Conservation (phyloP, 2,329 filamentous ascomycete genomes). For the Westerdykella sp. region DNA sequence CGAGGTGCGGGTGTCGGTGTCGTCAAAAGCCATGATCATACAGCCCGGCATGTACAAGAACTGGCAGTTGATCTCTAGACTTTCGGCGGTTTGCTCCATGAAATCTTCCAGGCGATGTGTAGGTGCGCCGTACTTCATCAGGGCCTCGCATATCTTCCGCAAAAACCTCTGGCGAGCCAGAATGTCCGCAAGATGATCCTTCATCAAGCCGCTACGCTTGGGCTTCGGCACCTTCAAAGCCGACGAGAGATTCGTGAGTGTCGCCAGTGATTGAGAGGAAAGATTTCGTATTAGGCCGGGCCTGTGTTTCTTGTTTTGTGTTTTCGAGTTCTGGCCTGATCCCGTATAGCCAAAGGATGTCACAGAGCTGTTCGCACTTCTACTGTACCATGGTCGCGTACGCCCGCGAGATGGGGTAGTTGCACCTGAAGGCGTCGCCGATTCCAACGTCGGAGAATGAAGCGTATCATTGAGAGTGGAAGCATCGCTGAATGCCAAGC, state of each 20-base stretch:
- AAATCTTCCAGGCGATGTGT: slow-evolving; percentile 90
- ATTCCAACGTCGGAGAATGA: slow-evolving; percentile 19
- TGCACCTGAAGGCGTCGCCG: slow-evolving; percentile 40
- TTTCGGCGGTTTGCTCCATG: slow-evolving; percentile 82
- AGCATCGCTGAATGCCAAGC: slow-evolving; percentile 23
- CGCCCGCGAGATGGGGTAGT: slow-evolving; percentile 34
- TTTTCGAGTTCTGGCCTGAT: slow-evolving; percentile 39
- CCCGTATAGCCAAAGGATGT: slow-evolving; percentile 39
- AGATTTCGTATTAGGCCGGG: slow-evolving; percentile 17
- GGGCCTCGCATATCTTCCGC: slow-evolving; percentile 71
- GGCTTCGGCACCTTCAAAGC: neutral
- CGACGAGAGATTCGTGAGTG: neutral
- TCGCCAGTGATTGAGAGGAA: slow-evolving; percentile 23
- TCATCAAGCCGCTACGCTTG: slow-evolving; percentile 45
- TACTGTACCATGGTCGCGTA: slow-evolving; percentile 34
- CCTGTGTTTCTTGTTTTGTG: slow-evolving; percentile 35
- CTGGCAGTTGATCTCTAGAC: slow-evolving; percentile 81
- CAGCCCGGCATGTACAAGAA: slow-evolving; percentile 86
- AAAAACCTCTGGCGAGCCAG: slow-evolving; percentile 77
- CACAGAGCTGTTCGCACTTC: slow-evolving; percentile 32
- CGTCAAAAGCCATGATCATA: slow-evolving; percentile 90
- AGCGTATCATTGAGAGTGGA: slow-evolving; percentile 34
- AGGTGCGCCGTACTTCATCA: slow-evolving; percentile 87
- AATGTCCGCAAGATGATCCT: slow-evolving; percentile 52
- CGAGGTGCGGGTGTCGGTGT: slow-evolving; percentile 66